A percentile compares a stretch with the other conserved stretches of the same genome.
Conservation (phyloP, 345 rosid species). For the Aquilaria malaccensis region DNA sequence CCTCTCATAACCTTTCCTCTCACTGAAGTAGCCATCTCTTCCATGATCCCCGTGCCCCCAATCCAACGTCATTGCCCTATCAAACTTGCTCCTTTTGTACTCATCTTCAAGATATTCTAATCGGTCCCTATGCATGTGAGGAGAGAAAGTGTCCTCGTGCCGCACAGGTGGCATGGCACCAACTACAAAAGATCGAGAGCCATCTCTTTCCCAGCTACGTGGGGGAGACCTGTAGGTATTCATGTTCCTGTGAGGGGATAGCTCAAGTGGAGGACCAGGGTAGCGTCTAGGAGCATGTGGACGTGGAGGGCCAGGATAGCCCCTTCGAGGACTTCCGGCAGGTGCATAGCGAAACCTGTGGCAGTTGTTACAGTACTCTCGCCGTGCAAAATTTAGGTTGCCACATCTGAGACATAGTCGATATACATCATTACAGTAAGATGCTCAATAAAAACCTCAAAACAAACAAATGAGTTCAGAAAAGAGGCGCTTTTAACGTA, state of each 20-base stretch:
- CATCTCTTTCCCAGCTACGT: slow-evolving; percentile 53
- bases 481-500: too few species aligned
- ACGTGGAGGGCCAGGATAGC: slow-evolving; percentile 39
- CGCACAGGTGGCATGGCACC: slow-evolving; percentile 47
- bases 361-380: slow-evolving; percentile 72
- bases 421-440: not conserved
- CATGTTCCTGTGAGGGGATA: slow-evolving; percentile 54
- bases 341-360: slow-evolving; percentile 51
- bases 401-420: slow-evolving; percentile 44
- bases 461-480: too few species aligned
- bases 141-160: slow-evolving; percentile 57
- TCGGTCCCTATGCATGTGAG: slow-evolving; percentile 47
- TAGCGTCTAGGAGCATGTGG: slow-evolving; percentile 42
- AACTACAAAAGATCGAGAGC: slow-evolving; percentile 52
- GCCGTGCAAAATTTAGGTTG: slow-evolving; percentile 85
- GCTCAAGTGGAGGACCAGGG: slow-evolving; percentile 50
- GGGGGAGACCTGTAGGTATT: slow-evolving; percentile 78
- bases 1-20: slow-evolving; percentile 54
- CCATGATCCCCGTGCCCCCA: slow-evolving; percentile 56
- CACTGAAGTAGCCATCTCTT: slow-evolving; percentile 42
- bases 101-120: slow-evolving; percentile 48
- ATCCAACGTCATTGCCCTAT: slow-evolving; percentile 46
- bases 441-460: too few species aligned
- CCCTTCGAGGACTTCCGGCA: slow-evolving; percentile 60
- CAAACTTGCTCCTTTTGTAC: slow-evolving; percentile 49